phyloP scores from a whole-genome alignment of 768 basidiomycete genomes.

The Podaxis sp. region DNA sequence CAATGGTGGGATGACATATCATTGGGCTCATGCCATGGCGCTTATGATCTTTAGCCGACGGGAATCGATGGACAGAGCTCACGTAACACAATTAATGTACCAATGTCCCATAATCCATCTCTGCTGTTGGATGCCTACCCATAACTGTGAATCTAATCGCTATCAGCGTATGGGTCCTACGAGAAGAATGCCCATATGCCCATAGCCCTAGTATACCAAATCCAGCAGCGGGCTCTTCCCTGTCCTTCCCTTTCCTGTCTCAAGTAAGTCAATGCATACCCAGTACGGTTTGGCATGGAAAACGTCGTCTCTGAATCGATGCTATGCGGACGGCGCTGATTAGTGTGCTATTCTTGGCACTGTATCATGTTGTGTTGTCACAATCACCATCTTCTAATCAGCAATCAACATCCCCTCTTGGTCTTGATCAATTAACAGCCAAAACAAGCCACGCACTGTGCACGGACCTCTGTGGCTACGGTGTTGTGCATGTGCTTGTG shows the following conservation, averaged over 20 bases:
- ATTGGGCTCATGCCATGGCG: neutral
- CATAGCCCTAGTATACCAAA: neutral
- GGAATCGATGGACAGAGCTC: neutral
- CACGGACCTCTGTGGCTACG: neutral
- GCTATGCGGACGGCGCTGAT: neutral
- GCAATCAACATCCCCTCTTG: neutral
- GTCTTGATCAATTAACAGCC: neutral
- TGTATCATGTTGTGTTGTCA: neutral
- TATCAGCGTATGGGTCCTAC: neutral
- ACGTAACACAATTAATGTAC: neutral
- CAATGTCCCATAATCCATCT: neutral
- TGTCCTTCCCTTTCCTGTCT: neutral
- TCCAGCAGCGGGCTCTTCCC: too few relatives aligned
- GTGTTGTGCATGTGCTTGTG: neutral
- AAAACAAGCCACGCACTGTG: neutral
- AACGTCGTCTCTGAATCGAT: neutral
- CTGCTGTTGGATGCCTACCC: neutral
- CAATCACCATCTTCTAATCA: neutral
- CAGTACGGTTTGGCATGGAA: neutral
- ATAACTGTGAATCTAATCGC: neutral
- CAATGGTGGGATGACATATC: neutral
- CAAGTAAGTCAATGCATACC: neutral
- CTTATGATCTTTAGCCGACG: neutral
- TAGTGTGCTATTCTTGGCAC: neutral
- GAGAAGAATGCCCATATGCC: neutral